Conservation (phyloP, 2,329 filamentous ascomycete species). For the Xylaria sp. region DNA sequence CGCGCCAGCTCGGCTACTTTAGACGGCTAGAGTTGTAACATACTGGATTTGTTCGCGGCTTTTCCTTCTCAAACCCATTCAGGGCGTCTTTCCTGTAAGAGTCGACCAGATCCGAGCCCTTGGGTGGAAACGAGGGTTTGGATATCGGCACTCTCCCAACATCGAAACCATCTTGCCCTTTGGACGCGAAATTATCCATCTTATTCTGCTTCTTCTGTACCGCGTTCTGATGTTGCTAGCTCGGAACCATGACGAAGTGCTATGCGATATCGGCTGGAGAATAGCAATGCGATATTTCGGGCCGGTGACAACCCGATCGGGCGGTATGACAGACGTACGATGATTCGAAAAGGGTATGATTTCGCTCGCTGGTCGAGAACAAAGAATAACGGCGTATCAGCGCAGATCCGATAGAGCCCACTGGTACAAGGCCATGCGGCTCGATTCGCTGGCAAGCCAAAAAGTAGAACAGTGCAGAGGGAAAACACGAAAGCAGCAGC, state of each 20-base stretch:
- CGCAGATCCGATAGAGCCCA: too few species aligned
- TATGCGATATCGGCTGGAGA: neutral
- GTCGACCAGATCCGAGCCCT: constrained; percentile 59
- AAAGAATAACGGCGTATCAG: too few species aligned
- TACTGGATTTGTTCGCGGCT: constrained; percentile 63
- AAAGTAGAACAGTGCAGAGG: neutral
- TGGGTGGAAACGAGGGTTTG: constrained; percentile 45
- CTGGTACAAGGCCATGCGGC: too few species aligned
- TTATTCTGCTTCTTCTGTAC: constrained; percentile 32
- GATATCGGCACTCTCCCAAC: constrained; percentile 29
- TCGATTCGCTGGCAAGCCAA: neutral
- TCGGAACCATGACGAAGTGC: constrained; percentile 37
- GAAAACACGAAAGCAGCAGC: neutral
- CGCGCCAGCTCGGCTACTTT: neutral
- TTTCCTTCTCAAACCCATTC: constrained; percentile 59
- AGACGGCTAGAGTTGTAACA: constrained; percentile 32
- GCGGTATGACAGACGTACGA: neutral
- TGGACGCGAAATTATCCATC: constrained; percentile 37
- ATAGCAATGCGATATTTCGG: neutral
- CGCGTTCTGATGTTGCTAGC: constrained; percentile 27
- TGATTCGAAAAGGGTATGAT: too few species aligned
- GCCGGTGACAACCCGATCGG: neutral
- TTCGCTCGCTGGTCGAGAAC: too few species aligned
- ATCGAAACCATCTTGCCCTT: constrained; percentile 36
- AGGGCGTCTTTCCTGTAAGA: constrained; percentile 63